These are phyloP conservation scores for Pisolithus orientalis DNA, from an alignment of 768 basidiomycete genomes.

Conservation along the genomic window DNA sequence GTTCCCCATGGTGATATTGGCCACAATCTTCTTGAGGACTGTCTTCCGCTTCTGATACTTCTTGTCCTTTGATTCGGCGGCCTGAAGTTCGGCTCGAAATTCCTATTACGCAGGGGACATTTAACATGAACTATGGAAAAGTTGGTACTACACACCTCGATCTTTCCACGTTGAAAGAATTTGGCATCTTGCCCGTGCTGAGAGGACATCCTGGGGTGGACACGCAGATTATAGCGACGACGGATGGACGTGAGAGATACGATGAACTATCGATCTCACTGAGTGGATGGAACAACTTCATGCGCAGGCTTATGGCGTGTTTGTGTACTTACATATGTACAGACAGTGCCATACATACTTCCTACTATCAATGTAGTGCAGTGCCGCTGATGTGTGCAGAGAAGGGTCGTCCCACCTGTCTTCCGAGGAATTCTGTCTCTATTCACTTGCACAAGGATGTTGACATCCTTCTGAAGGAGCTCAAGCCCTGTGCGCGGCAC, in stretches of 20 bases:
- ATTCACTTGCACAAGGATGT: conserved; percentile 32
- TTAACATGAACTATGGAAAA: background rate
- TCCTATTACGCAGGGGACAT: conserved; percentile 43
- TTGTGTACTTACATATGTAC: too few species aligned
- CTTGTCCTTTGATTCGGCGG: conserved; percentile 94
- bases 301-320: too few species aligned
- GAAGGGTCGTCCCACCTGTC: conserved; percentile 6
- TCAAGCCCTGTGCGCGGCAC: conserved; percentile 43
- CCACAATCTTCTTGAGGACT: conserved; percentile 94
- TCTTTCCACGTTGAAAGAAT: conserved; percentile 89
- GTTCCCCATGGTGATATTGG: conserved; percentile 99
- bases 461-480: conserved; percentile 54
- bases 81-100: conserved; percentile 86
- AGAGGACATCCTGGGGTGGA: conserved; percentile 29
- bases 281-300: too few species aligned
- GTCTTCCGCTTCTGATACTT: conserved; percentile 91
- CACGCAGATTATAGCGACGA: background rate
- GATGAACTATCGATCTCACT: background rate
- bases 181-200: conserved; percentile 83
- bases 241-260: background rate
- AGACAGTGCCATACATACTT: background rate
- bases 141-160: conserved; percentile 51
- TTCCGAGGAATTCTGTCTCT: conserved; percentile 13
- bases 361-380: background rate
- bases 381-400: conserved; percentile 7